Evolutionary conservation across 495 filamentous ascomycete genomes (phyloP), one percentile per base, ranked within the genome.

Genomic region (Astrocystis sublimbata): DNA sequence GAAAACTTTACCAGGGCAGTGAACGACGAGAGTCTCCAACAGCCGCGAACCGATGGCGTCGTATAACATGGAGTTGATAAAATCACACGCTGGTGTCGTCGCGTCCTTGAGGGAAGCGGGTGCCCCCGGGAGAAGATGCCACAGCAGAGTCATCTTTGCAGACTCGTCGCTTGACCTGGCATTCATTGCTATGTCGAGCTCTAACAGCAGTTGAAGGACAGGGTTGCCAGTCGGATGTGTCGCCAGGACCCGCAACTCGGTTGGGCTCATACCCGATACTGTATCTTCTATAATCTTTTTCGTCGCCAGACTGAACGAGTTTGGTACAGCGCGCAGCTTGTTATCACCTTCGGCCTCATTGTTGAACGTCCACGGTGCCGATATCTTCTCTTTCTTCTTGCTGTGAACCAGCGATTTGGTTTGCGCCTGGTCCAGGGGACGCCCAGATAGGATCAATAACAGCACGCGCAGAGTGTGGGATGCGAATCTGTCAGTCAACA

Each of bases 141-240:
- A 75, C 24, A 81, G 56, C 0, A 82, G 71, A 6, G 69, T 71
- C 58, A 69, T 72, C 1, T 65, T 63, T 1, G 59, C 63, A 5
- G 71, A 56, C 45, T 75, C 65, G 28, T 87, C 82, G 55, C 88
- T 88, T 12, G 69, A 58, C 60, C 90, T 84, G 63, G 86, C 85
- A 23, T 86, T 88, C 47, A 89, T 81, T 0, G 84, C 80, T 33
- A 97, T 80, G 67, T 98, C 94, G 28, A 98, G 76, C 63, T 92
- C 90, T 0, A 98, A 73, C 35, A 98, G 73, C 1, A 98, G 81
- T 68, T 97, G 96, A 3, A 98, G 79, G 2, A 91, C 88, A 0
- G 94, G 94, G 65, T 96, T 96, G 23, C 90, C 94, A 8, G 91
- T 89, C 1, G 89, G 90, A 70, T 98, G 93, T 6, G 86, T 89